Base-by-base conservation (phyloP, 2,329 filamentous ascomycete species). In the Penicillium hordei region DNA sequence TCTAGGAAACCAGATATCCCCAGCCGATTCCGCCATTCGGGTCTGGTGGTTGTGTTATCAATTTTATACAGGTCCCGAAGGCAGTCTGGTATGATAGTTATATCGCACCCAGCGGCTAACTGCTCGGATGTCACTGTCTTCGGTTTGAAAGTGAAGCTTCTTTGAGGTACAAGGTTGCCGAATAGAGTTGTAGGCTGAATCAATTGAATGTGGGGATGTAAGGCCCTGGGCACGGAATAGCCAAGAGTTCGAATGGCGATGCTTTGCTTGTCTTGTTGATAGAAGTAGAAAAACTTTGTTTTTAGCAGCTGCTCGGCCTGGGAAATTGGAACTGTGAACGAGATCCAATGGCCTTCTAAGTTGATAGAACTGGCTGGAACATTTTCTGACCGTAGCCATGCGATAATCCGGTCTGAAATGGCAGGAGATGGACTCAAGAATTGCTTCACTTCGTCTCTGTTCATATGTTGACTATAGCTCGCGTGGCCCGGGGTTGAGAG, bases 171-270 rank as follows among this genome's bases (percentile, higher is more conserved):
- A 23, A 82, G 76, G 55, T 80, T 75, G 19, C 83, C 82, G 58
- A 89, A 89, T 39, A 82, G 79, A 4, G 84, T 89, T 0, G 86
- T 89, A 1, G 86, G 86, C 70, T 88, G 84, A 48, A 89, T 83
- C 67, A 88, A 79, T 57, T 84, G 82, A 57, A 89, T 79, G 64
- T 85, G 78, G 43, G 76, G 65, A 52, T 79, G 78, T 8, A 89
- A 71, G 0, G 79, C 71, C 50, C 76, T 76, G 0, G 87, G 88
- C 1, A 89, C 79, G 0, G 84, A 88, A 72, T 89, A 90, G 46
- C 79, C 75, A 17, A 83, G 72, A 5, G 82, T 81, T 43, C 86
- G 81, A 39, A 88, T 78, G 63, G 77, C 81, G 39, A 75, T 73
- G 10, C 72, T 66, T 13, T 75, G 68, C 21, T 72, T 75, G 13